A percentile compares a stretch with the other conserved stretches of the same genome.
Conservation (phyloP, 169 alveolate species). For the Plasmodium yoelii region DNA sequence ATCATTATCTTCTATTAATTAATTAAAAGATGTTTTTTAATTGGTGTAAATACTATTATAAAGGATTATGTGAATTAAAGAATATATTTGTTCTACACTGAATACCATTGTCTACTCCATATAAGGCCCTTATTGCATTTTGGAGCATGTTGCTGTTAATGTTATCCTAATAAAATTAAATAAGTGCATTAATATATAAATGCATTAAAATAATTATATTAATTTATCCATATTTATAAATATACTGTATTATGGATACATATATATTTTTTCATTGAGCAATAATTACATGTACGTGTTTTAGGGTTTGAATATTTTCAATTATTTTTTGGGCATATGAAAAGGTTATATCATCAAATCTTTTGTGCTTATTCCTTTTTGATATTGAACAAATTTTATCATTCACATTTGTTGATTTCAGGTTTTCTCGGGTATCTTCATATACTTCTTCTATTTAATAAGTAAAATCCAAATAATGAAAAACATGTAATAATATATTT, state of each 20-base stretch:
- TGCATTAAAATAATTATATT: not conserved
- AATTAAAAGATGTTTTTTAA: conserved; percentile 3
- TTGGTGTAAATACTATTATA: conserved; percentile 9
- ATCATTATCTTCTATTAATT: conserved; percentile 19
- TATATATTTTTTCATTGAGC: not conserved
- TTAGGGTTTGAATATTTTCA: conserved; percentile 65
- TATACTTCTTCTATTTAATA: conserved; percentile 67
- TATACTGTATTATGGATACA: not conserved
- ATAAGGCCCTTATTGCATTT: conserved; percentile 63
- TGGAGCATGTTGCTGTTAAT: conserved; percentile 60
- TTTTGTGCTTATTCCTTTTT: conserved; percentile 27
- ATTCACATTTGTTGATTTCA: not conserved
- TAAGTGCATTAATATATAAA: conserved; percentile 1
- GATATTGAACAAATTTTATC: conserved; percentile 21
- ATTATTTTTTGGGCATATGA: conserved; percentile 75
- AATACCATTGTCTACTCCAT: conserved; percentile 55
- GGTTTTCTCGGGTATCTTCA: conserved; percentile 62
- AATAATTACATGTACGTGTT: conserved; percentile 62
- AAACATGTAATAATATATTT: not conserved
- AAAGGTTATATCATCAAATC: conserved; percentile 65
- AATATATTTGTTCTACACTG: not conserved
- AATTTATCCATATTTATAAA: not conserved
- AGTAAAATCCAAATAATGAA: conserved; percentile 7
- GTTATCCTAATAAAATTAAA: conserved; percentile 42
- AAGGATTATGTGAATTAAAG: not conserved